Percentiles rank a stretch among this genome's conserved stretches.
Evolutionary conservation across 2,329 filamentous ascomycete genomes (phyloP).

Genomic region (Colletotrichum chrysophilum): DNA sequence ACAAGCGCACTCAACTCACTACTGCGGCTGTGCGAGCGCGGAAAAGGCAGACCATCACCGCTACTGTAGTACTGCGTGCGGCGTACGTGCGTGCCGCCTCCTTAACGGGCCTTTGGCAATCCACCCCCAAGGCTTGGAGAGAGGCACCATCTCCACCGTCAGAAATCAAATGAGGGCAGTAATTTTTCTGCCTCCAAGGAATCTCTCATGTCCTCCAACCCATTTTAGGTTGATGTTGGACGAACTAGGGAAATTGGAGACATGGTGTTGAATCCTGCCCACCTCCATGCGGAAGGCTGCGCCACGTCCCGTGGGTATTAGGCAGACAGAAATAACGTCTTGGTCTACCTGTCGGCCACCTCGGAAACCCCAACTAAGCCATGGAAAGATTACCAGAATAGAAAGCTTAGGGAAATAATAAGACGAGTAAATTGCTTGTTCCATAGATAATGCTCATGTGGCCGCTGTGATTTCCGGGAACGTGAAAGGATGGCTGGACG

Average conservation of each 20-base stretch:
- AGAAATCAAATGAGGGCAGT: neutral
- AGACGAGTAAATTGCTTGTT: neutral
- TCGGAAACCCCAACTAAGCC: neutral
- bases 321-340: neutral
- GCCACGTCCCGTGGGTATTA: neutral
- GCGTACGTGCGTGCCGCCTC: neutral
- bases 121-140: neutral
- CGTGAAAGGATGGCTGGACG: neutral
- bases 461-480: too few relatives aligned
- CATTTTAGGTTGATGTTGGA: neutral
- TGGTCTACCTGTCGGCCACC: neutral
- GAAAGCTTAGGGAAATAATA: neutral
- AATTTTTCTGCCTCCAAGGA: neutral
- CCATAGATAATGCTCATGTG: neutral
- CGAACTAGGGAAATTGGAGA: neutral
- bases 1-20: neutral
- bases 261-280: neutral
- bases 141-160: neutral
- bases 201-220: neutral
- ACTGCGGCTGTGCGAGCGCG: neutral
- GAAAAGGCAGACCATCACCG: neutral
- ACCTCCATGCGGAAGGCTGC: neutral
- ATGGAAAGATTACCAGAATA: neutral
- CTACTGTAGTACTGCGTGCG: neutral
- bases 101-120: neutral